Evolutionary conservation across 768 basidiomycete species (phyloP), one percentile per base, ranked within the genome.

Genomic region (Calocybe indica): DNA sequence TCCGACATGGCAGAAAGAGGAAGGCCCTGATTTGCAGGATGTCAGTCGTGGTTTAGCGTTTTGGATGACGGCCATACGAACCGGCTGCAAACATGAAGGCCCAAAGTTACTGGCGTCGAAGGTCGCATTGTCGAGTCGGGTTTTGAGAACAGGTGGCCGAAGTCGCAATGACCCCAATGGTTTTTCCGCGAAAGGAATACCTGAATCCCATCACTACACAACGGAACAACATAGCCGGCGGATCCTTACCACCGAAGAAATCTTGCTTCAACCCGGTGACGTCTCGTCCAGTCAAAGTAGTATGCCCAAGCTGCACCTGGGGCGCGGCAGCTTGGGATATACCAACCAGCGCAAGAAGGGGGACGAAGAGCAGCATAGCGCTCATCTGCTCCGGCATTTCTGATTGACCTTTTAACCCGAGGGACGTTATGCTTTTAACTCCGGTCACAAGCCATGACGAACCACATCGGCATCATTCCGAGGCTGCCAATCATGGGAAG

Each of bases 1-100:
- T 83, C 80, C 13, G 77, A 76, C 32, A 61, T 56, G 1, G 55
- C 47, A 15, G 64, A 57, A 22, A 65, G 45, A 30, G 3, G 59
- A 28, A 1, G 40, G 15, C 29, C 54, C 58, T 7, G 48, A 54
- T 53, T 7, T 5, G 35, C 11, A 6, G 39, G 47, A 43, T n/a
- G 37, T 22, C 50, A 56, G 38, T 58, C 53, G 11, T 60, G 6
- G 54, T 57, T 39, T 58, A 53, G 42, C 37, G 11, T n/a, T 34
- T 11, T 40, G 14, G 30, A 5, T 10, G 28, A 7, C 14, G 11
- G 15, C 7, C 28, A 41, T 52, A 36, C 29, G 14, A 14, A 67
- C 54, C 44, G 51, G 41, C 34, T 68, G 66, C 1, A 64, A 40
- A 52, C 70, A 65, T 12, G 51, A 55, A n/a, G 39, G 38, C 3